Conservation (phyloP, 2,329 filamentous ascomycete species). For the Fusarium hostae region DNA sequence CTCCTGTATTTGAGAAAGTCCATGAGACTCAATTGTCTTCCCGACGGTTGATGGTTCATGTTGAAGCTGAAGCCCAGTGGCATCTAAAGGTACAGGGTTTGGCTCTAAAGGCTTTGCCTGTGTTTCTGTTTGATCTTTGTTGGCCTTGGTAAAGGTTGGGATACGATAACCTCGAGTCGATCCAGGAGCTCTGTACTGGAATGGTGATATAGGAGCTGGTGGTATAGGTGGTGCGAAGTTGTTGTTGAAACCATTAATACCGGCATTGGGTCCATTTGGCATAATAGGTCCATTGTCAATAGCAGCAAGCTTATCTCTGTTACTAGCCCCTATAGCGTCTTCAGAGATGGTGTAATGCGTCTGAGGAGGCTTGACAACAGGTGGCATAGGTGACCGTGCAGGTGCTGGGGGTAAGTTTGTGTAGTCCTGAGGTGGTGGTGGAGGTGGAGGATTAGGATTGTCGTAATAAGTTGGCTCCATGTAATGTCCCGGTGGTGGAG, state of each 20-base stretch:
- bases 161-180: neutral
- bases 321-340: neutral
- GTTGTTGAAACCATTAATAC: neutral
- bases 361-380: neutral
- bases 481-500: neutral
- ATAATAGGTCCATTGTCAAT: neutral
- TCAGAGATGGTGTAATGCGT: slow-evolving; percentile 5
- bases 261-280: neutral
- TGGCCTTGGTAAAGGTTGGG: neutral
- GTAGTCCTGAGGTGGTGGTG: neutral
- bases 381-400: neutral
- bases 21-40: neutral
- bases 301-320: neutral
- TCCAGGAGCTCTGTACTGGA: neutral
- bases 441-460: neutral
- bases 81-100: accelerated
- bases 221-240: neutral
- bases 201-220: neutral
- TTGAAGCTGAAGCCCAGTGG: neutral
- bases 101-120: neutral
- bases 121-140: neutral
- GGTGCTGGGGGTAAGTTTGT: neutral
- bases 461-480: no score
- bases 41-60: no score
- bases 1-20: neutral